A percentile compares a stretch with the other conserved stretches of the same genome.
Evolutionary conservation across 1,139 yeast species (phyloP).

Genomic region (Blastobotrys ciferrii): DNA sequence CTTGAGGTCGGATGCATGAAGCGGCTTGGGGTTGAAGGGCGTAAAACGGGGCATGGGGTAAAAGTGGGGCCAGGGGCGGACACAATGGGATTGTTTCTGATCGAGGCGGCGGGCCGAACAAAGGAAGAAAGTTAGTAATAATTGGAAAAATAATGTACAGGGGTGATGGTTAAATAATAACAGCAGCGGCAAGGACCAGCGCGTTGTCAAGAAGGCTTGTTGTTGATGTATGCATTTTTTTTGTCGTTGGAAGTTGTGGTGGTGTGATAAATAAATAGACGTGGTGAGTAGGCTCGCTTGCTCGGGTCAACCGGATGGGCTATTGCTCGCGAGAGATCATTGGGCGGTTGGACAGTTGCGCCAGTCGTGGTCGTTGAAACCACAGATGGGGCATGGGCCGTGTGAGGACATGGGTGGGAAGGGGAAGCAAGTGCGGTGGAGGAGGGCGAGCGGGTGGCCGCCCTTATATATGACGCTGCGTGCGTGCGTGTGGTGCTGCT

Average conservation of each 20-base stretch:
- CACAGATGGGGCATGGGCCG: slow-evolving; percentile 14
- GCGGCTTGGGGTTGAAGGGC: neutral
- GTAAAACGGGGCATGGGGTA: neutral
- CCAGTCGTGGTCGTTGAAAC: slow-evolving; percentile 13
- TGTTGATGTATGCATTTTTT: neutral
- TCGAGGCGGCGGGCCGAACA: slow-evolving; percentile 5
- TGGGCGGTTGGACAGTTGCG: slow-evolving; percentile 12
- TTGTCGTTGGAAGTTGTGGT: neutral
- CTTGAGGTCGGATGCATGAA: too few species aligned
- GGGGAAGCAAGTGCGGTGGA: neutral
- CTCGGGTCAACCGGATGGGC: neutral
- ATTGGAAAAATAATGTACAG: neutral
- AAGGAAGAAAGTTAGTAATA: neutral
- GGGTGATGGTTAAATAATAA: neutral
- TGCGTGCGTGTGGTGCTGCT: too few species aligned
- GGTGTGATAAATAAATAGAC: neutral
- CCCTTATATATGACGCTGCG: neutral
- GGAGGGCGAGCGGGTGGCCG: neutral
- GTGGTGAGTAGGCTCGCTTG: neutral
- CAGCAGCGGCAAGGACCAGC: neutral
- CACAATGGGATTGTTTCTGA: slow-evolving; percentile 8
- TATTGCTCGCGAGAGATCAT: too few species aligned
- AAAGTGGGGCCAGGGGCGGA: slow-evolving; percentile 7
- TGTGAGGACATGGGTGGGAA: slow-evolving; percentile 5
- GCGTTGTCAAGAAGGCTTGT: neutral